phyloP scores from a whole-genome alignment of 2,329 filamentous ascomycete species.

The Cercospora zeina region DNA sequence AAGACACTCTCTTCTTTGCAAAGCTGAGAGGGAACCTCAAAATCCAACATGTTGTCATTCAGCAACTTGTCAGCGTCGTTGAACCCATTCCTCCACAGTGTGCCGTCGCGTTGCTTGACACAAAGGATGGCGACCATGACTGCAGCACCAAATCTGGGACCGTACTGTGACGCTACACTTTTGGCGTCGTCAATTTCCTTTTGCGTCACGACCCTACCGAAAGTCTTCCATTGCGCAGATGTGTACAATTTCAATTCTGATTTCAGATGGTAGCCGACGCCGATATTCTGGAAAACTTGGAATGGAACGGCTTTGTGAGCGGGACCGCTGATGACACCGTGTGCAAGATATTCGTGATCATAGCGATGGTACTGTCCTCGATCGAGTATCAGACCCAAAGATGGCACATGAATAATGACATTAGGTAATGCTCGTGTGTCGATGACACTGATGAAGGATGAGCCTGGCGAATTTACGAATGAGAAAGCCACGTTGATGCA shows the following conservation, averaged over 20 bases:
- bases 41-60: background rate
- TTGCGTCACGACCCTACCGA: background rate
- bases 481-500: conserved; percentile 4
- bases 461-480: background rate
- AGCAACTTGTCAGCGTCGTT: background rate
- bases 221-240: background rate
- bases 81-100: background rate
- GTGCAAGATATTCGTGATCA: conserved; percentile 12
- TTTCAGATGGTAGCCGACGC: background rate
- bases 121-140: conserved; percentile 12
- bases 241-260: background rate
- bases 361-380: too few relatives aligned
- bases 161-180: conserved; percentile 9
- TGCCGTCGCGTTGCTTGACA: background rate
- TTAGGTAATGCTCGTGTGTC: conserved; percentile 16
- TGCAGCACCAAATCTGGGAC: conserved; percentile 8
- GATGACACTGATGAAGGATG: conserved; percentile 16
- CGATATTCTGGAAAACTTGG: background rate
- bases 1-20: conserved; percentile 10
- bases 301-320: conserved; percentile 14
- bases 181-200: conserved; percentile 1
- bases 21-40: conserved; percentile 3
- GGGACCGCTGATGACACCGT: conserved; percentile 10
- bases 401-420: conserved; percentile 10
- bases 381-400: background rate